These are phyloP conservation scores for Gyromitra esculenta DNA, from an alignment of 2,329 filamentous ascomycete species.

Conservation along the genomic window DNA sequence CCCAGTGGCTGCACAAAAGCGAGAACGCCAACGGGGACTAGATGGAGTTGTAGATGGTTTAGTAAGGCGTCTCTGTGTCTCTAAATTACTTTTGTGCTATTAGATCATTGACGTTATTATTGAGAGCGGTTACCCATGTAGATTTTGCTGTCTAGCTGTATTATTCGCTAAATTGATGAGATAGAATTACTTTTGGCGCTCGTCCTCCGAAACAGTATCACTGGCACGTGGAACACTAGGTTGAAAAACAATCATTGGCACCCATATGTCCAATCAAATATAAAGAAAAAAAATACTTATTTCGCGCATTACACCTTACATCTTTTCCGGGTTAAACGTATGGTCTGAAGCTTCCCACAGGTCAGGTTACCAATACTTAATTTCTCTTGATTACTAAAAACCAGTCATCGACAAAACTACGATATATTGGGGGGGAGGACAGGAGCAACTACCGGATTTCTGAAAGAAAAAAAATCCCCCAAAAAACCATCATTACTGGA, in stretches of 20 bases:
- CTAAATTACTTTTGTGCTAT: neutral
- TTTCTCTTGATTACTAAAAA: neutral
- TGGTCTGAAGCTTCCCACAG: neutral
- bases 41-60: neutral
- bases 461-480: neutral
- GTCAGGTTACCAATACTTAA: neutral
- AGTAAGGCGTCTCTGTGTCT: neutral
- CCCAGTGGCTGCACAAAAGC: neutral
- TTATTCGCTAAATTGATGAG: neutral
- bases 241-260: constrained; percentile 11
- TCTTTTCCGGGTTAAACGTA: neutral
- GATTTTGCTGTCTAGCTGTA: neutral
- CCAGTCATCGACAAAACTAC: neutral
- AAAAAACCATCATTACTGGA: neutral
- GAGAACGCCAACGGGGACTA: neutral
- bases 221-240: neutral
- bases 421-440: neutral
- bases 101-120: neutral
- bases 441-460: neutral
- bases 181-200: neutral
- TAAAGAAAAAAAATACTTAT: neutral
- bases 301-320: neutral
- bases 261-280: neutral
- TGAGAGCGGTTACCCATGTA: neutral
- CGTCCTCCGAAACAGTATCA: neutral